phyloP scores from a whole-genome alignment of 2,329 filamentous ascomycete genomes.

The Sporothrix globosa region DNA sequence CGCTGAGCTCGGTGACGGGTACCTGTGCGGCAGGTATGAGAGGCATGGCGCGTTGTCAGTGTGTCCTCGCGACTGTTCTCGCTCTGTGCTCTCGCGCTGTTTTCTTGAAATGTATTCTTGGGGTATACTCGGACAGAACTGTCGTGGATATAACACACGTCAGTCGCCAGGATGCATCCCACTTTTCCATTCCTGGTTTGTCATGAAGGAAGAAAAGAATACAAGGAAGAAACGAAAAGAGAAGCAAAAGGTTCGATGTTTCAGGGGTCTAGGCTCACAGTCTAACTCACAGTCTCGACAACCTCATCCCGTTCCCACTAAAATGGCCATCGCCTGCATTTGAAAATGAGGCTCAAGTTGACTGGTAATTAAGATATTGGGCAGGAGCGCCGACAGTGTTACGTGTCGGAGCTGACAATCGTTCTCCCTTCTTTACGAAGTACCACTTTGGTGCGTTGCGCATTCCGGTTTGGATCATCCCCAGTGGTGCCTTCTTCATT shows the following conservation, averaged over 20 bases:
- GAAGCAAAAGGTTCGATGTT: not conserved
- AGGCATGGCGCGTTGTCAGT: not conserved
- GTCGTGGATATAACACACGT: not conserved
- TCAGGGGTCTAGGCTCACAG: not conserved
- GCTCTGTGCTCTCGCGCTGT: not conserved
- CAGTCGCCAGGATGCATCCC: not conserved
- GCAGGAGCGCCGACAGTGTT: not conserved
- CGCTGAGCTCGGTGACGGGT: constrained; percentile 22
- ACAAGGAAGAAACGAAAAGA: not conserved
- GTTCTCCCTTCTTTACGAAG: not conserved
- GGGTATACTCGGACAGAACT: no score
- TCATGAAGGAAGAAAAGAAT: not conserved
- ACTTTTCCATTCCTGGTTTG: not conserved
- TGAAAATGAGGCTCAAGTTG: constrained; percentile 12
- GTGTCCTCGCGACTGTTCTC: not conserved
- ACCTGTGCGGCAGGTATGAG: not conserved
- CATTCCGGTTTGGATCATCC: no score
- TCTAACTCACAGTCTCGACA: not conserved
- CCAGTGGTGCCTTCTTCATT: constrained; percentile 8
- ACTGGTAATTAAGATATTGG: not conserved
- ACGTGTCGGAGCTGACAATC: not conserved
- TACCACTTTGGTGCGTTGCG: not conserved
- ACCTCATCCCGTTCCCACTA: not conserved
- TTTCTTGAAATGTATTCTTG: not conserved
- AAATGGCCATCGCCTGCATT: not conserved